Percentiles rank a stretch among this genome's conserved stretches.
These are phyloP conservation scores for Endogone sp. DNA, from an alignment of 192 early-diverging fungal genomes.

Conservation along the genomic window DNA sequence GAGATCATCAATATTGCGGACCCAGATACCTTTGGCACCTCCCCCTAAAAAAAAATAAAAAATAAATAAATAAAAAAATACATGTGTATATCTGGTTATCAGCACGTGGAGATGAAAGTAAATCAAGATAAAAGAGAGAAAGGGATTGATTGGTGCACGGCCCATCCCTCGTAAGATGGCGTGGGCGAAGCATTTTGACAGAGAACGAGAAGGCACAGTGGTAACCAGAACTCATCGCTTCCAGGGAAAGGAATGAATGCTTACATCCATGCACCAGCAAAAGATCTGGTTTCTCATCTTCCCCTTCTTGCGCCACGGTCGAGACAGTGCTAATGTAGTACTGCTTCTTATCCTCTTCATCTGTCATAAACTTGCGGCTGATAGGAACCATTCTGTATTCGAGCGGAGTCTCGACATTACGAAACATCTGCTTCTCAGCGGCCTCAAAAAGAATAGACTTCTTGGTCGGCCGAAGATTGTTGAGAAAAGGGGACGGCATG, in stretches of 20 bases:
- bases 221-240: too few species aligned
- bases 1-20: conserved; percentile 14
- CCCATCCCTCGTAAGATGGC: too few species aligned
- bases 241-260: too few species aligned
- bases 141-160: not conserved
- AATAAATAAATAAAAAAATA: not conserved
- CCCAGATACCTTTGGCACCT: conserved; percentile 17
- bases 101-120: not conserved
- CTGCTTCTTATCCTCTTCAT: conserved; percentile 4
- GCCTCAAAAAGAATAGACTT: conserved; percentile 5
- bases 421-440: conserved; percentile 5
- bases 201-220: too few species aligned
- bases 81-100: not conserved
- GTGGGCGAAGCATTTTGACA: too few species aligned
- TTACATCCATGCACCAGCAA: conserved; percentile 22
- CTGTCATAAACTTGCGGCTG: conserved; percentile 4
- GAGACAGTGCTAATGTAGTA: conserved; percentile 21
- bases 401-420: conserved; percentile 5
- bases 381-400: conserved; percentile 8
- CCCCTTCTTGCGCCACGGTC: not conserved
- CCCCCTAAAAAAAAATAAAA: not conserved
- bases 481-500: not conserved
- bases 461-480: not conserved
- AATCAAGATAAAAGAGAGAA: not conserved
- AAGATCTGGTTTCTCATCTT: conserved; percentile 7